These are phyloP conservation scores for Oldenlandia corymbosa DNA, from an alignment of 257 asterid species.

Conservation along the genomic window DNA sequence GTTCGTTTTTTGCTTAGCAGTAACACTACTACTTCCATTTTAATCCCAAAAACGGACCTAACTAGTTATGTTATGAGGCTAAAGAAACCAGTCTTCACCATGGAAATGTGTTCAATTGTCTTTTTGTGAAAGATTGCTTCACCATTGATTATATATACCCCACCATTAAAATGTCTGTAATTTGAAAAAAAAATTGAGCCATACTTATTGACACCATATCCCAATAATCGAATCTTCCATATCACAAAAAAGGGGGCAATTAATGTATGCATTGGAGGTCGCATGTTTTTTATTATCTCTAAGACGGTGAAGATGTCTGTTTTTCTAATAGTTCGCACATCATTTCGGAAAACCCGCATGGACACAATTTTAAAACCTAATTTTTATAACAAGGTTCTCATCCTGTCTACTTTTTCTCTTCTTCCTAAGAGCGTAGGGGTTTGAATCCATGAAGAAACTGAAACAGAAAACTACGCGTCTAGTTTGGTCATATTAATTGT, in stretches of 20 bases:
- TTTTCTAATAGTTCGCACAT: slow-evolving; percentile 49
- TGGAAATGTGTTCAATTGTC: slow-evolving; percentile 1
- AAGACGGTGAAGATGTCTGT: slow-evolving; percentile 99
- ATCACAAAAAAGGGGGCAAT: slow-evolving; percentile 74
- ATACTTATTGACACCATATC: too few species aligned
- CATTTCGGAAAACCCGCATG: slow-evolving; percentile 35
- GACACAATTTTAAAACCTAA: slow-evolving; percentile 47
- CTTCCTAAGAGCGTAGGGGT: slow-evolving; percentile 43
- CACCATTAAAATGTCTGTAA: slow-evolving; percentile 36
- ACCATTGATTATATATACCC: slow-evolving; percentile 14
- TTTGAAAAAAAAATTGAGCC: slow-evolving; percentile 61
- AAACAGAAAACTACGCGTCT: slow-evolving; percentile 36
- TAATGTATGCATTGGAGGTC: slow-evolving; percentile 69
- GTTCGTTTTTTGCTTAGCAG: slow-evolving; percentile 13
- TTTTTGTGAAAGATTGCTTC: slow-evolving; percentile 14
- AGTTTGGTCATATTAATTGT: slow-evolving; percentile 18
- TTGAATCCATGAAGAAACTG: slow-evolving; percentile 36
- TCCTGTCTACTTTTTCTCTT: slow-evolving; percentile 55
- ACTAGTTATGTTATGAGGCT: neutral
- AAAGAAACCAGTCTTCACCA: neutral
- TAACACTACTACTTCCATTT: slow-evolving; percentile 5
- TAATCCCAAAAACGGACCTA: slow-evolving; percentile 6
- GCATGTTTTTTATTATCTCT: slow-evolving; percentile 67
- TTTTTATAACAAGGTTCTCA: slow-evolving; percentile 75
- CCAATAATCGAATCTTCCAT: slow-evolving; percentile 91